Evolutionary conservation across 2,329 filamentous ascomycete species (phyloP).

Genomic region (Neofusicoccum kwambonambiense): DNA sequence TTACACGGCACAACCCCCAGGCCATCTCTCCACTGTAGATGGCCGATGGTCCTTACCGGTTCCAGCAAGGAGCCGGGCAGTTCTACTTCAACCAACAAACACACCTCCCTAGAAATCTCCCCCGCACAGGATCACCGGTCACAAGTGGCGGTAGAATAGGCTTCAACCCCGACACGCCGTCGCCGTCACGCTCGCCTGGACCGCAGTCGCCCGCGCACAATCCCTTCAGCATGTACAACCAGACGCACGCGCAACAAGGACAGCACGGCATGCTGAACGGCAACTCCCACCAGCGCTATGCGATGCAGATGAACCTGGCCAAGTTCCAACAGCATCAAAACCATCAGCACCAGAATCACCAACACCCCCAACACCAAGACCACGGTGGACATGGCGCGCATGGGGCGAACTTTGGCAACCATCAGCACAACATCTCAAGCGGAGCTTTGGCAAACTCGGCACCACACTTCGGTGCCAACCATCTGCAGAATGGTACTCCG

Average conservation of each 20-base stretch:
- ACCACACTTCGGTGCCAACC: constrained; percentile 59
- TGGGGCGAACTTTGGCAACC: constrained; percentile 48
- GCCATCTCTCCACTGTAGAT: constrained; percentile 51
- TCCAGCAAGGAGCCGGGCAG: constrained; percentile 61
- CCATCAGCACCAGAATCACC: constrained; percentile 49
- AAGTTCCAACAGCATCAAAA: constrained; percentile 67
- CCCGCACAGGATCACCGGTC: constrained; percentile 49
- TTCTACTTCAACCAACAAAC: constrained; percentile 56
- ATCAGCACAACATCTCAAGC: constrained; percentile 60
- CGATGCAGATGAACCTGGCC: constrained; percentile 59
- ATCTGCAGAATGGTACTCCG: constrained; percentile 61
- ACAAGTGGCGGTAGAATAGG: constrained; percentile 42
- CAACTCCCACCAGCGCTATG: constrained; percentile 58
- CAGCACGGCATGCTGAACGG: constrained; percentile 77
- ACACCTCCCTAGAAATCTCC: constrained; percentile 44
- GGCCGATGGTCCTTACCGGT: constrained; percentile 66
- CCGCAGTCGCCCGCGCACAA: constrained; percentile 48
- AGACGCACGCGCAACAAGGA: constrained; percentile 63
- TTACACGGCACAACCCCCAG: constrained; percentile 7
- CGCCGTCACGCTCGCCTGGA: constrained; percentile 58
- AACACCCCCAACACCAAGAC: constrained; percentile 61
- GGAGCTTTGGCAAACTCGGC: constrained; percentile 65
- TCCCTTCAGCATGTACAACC: constrained; percentile 68
- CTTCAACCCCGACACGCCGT: constrained; percentile 53
- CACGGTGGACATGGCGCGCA: constrained; percentile 56